Evolutionary conservation across 306 rosid species (phyloP).

Genomic region (Cucumis sativus): DNA sequence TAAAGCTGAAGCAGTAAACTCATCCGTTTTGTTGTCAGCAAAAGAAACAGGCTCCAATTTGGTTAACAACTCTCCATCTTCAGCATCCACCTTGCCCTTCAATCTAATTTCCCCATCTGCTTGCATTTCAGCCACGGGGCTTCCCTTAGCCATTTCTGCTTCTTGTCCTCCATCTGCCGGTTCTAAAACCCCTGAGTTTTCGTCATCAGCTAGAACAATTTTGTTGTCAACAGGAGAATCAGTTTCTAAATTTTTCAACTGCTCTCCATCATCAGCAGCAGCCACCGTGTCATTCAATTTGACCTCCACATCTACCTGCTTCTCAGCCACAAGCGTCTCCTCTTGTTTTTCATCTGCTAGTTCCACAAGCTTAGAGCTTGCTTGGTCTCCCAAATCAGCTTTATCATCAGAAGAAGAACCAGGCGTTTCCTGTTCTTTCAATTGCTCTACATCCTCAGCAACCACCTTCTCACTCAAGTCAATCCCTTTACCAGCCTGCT

Average conservation of each 20-base stretch:
- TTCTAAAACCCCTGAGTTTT: conserved; percentile 5
- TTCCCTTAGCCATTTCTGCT: neutral
- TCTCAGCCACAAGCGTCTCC: neutral
- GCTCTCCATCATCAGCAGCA: conserved; percentile 6
- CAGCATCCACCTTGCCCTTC: conserved; percentile 14
- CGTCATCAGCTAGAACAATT: neutral
- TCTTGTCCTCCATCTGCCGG: conserved; percentile 4
- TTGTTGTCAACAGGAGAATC: neutral
- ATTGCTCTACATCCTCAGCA: conserved; percentile 1
- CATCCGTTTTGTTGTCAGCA: conserved; percentile 2
- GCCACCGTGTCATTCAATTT: conserved; percentile 16
- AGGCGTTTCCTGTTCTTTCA: neutral
- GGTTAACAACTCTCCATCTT: neutral
- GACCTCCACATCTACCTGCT: conserved; percentile 1
- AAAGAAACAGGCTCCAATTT: neutral
- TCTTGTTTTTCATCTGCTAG: conserved; percentile 3
- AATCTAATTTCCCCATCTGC: conserved; percentile 6
- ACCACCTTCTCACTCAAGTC: conserved; percentile 16
- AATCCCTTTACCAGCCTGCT: conserved; percentile 6
- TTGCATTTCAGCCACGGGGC: conserved; percentile 4
- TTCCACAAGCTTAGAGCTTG: conserved; percentile 14
- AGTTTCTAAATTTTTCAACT: neutral
- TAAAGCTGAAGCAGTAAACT: neutral
- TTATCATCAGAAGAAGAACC: neutral
- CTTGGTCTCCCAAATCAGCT: neutral